Conservation (phyloP, 2,329 filamentous ascomycete species). For the Ophioceras dolichostomum region DNA sequence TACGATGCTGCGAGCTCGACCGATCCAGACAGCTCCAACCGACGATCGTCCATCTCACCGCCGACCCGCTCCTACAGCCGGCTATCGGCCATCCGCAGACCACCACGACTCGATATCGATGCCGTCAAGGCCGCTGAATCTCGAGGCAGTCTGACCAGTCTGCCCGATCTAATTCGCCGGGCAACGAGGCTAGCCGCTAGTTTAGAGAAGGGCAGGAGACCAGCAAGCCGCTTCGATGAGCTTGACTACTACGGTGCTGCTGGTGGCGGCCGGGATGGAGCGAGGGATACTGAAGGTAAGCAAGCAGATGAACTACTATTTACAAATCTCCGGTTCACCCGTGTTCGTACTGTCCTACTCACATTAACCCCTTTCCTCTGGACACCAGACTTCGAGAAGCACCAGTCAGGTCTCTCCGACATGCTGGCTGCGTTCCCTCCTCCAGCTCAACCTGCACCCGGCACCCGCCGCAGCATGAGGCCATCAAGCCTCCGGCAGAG, state of each 20-base stretch:
- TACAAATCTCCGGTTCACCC: slow-evolving; percentile 1
- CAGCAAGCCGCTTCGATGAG: slow-evolving; percentile 45
- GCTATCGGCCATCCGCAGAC: slow-evolving; percentile 45
- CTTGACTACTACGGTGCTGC: slow-evolving; percentile 31
- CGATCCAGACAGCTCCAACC: slow-evolving; percentile 21
- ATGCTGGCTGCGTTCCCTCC: slow-evolving; percentile 56
- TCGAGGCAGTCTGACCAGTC: slow-evolving; percentile 79
- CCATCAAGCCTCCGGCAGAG: slow-evolving; percentile 33
- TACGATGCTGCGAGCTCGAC: slow-evolving; percentile 35
- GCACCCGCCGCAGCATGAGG: slow-evolving; percentile 21
- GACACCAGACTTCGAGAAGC: slow-evolving; percentile 25
- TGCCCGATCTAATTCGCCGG: slow-evolving; percentile 80
- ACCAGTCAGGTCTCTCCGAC: slow-evolving; percentile 44
- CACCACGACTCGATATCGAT: slow-evolving; percentile 70
- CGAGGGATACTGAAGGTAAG: slow-evolving; percentile 27
- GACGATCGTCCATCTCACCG: slow-evolving; percentile 10
- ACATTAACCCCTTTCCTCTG: background rate
- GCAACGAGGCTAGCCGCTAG: slow-evolving; percentile 80
- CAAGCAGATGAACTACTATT: too few relatives aligned
- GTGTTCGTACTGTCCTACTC: too few relatives aligned
- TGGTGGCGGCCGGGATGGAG: slow-evolving; percentile 18
- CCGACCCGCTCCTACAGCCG: slow-evolving; percentile 25
- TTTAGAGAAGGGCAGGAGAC: slow-evolving; percentile 67
- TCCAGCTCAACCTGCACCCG: slow-evolving; percentile 32
- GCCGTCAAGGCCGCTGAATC: slow-evolving; percentile 71